These are phyloP conservation scores for Podospora pseudoanserina DNA, from an alignment of 495 filamentous ascomycete genomes.

Conservation along the genomic window DNA sequence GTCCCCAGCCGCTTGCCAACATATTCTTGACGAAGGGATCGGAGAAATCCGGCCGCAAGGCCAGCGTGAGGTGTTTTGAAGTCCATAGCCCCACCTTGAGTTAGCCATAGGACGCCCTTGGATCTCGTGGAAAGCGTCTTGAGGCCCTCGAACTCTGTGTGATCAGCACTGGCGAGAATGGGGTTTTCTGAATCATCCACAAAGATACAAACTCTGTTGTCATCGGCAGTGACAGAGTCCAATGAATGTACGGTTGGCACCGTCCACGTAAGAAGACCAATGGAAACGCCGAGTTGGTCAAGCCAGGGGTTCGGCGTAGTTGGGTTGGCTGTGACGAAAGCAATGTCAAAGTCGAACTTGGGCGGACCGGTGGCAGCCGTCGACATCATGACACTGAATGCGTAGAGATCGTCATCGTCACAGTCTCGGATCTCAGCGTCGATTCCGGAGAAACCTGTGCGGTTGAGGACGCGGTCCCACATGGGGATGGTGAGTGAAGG, in stretches of 20 bases:
- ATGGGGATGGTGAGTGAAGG: conserved; percentile 28
- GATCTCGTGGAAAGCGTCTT: conserved; percentile 29
- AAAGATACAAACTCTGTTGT: conserved; percentile 32
- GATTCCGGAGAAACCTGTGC: conserved; percentile 28
- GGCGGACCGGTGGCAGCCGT: conserved; percentile 17
- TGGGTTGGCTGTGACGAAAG: conserved; percentile 17
- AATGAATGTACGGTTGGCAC: conserved; percentile 24
- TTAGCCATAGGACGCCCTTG: conserved; percentile 46
- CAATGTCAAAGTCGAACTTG: conserved; percentile 28
- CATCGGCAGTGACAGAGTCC: conserved; percentile 15
- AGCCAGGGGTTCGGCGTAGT: conserved; percentile 18
- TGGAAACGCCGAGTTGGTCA: conserved; percentile 26
- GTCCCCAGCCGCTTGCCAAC: conserved; percentile 26
- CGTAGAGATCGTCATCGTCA: conserved; percentile 31
- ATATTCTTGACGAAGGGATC: conserved; percentile 34
- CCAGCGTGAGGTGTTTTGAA: conserved; percentile 25
- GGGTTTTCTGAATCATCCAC: conserved; percentile 35
- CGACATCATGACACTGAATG: conserved; percentile 31
- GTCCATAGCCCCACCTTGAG: conserved; percentile 44
- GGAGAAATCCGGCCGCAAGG: conserved; percentile 33
- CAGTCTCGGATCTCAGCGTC: conserved; percentile 33
- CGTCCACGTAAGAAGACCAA: conserved; percentile 28
- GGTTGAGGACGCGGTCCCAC: conserved; percentile 32
- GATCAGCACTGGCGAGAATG: conserved; percentile 25
- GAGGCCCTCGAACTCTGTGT: conserved; percentile 25